phyloP scores from a whole-genome alignment of 257 asterid genomes.

The Solanum chiquidenum region DNA sequence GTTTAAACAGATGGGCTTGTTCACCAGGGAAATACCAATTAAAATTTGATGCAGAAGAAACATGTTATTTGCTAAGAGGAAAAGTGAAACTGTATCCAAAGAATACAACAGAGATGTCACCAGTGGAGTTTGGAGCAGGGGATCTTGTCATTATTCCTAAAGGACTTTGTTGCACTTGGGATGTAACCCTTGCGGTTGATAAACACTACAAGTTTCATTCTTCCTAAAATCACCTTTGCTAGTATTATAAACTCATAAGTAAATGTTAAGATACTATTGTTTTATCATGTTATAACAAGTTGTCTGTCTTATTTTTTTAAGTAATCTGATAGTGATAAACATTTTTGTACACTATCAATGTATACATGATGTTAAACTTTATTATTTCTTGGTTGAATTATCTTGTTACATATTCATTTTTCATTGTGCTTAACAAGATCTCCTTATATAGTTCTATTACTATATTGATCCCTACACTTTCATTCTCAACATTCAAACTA shows the following conservation, averaged over 20 bases:
- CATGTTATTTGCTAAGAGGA: constrained; percentile 69
- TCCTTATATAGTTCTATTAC: not conserved
- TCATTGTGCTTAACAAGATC: no score
- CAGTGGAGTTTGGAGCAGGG: constrained; percentile 74
- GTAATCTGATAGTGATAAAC: not conserved
- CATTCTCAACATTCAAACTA: not conserved
- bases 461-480: not conserved
- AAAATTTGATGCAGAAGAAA: constrained; percentile 67
- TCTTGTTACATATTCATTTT: no score
- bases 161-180: constrained; percentile 93
- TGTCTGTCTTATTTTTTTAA: not conserved
- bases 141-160: constrained; percentile 74
- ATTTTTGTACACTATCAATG: not conserved
- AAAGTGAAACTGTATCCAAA: constrained; percentile 63
- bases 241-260: not conserved
- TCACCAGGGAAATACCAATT: constrained; percentile 77
- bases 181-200: constrained; percentile 60
- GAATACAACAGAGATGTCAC: constrained; percentile 30
- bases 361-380: not conserved
- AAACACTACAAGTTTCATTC: constrained; percentile 76
- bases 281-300: not conserved
- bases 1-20: constrained; percentile 66
- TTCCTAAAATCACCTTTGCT: not conserved
- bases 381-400: not conserved
- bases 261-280: not conserved